These are phyloP conservation scores for Ophiostoma populinum DNA, from an alignment of 2,329 filamentous ascomycete species.

Conservation along the genomic window DNA sequence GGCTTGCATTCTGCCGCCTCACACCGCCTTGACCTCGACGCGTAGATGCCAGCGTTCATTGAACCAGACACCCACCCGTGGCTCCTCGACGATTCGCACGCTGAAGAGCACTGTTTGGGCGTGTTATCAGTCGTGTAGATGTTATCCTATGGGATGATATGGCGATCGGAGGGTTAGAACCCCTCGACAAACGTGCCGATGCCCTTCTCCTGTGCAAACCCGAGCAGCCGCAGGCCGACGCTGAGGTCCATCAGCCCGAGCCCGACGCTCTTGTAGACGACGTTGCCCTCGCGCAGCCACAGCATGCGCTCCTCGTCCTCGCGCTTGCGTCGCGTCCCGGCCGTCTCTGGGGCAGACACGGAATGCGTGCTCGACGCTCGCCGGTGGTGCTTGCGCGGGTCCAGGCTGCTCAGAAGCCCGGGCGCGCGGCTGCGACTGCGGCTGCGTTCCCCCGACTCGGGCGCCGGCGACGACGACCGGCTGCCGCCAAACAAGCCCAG, in stretches of 20 bases:
- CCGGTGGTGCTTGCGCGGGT: conserved; percentile 13
- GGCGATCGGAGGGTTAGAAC: too few relatives aligned
- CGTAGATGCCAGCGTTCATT: too few relatives aligned
- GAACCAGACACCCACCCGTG: too few relatives aligned
- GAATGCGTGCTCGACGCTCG: conserved; percentile 17
- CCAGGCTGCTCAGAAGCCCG: conserved; percentile 1
- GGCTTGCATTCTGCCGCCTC: too few relatives aligned
- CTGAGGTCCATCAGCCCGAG: conserved; percentile 49
- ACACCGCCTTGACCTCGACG: too few relatives aligned
- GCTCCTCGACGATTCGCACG: not conserved
- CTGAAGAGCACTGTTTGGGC: not conserved
- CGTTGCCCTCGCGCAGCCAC: conserved; percentile 45
- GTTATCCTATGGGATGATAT: too few relatives aligned
- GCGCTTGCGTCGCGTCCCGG: conserved; percentile 13
- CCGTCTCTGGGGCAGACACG: too few relatives aligned
- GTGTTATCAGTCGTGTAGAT: too few relatives aligned
- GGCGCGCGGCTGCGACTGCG: not conserved
- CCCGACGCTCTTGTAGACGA: conserved; percentile 53
- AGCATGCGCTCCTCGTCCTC: conserved; percentile 30
- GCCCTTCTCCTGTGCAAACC: conserved; percentile 34
- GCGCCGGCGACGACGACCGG: not conserved
- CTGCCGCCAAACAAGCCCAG: not conserved
- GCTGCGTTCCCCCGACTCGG: not conserved
- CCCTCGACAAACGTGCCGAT: conserved; percentile 35
- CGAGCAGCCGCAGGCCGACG: conserved; percentile 39